Conservation (phyloP, 2,329 filamentous ascomycete genomes). For the Paraphoma sp. region DNA sequence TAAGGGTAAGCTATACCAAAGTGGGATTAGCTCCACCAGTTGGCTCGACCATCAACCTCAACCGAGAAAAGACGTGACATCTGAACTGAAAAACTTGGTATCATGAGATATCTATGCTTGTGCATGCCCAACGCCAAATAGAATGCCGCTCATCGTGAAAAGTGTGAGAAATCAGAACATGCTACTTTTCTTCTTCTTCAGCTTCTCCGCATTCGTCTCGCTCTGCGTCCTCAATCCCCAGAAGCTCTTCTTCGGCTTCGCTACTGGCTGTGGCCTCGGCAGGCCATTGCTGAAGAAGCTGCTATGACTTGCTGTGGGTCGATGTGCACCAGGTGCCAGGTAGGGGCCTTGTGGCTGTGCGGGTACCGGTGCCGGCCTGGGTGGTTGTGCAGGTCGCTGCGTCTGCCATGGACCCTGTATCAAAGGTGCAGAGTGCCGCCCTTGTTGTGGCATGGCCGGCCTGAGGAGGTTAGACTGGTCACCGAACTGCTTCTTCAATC, state of each 20-base stretch:
- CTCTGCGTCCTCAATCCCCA: constrained; percentile 44
- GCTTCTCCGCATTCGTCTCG: constrained; percentile 37
- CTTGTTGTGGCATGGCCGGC: constrained; percentile 23
- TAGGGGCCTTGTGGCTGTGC: constrained; percentile 31
- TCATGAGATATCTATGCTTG: constrained; percentile 16
- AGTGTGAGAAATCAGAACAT: constrained; percentile 45
- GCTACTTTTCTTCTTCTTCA: constrained; percentile 54
- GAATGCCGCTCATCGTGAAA: constrained; percentile 1
- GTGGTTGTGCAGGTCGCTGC: constrained; percentile 15
- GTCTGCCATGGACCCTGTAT: constrained; percentile 21
- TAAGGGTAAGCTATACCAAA: neutral
- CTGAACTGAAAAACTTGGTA: neutral
- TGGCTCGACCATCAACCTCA: too few species aligned
- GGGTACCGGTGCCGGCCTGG: constrained; percentile 9
- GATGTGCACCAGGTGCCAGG: constrained; percentile 27
- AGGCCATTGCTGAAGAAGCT: constrained; percentile 45
- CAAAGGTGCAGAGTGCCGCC: constrained; percentile 30
- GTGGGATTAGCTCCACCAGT: neutral
- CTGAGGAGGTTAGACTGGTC: constrained; percentile 43
- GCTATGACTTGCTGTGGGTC: constrained; percentile 39
- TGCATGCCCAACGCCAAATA: constrained; percentile 23
- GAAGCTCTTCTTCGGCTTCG: constrained; percentile 47
- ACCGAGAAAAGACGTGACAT: too few species aligned
- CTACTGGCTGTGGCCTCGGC: constrained; percentile 29
- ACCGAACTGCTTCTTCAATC: constrained; percentile 73